phyloP scores from a whole-genome alignment of 2,329 filamentous ascomycete species.

The Chaetomium olivaceum region DNA sequence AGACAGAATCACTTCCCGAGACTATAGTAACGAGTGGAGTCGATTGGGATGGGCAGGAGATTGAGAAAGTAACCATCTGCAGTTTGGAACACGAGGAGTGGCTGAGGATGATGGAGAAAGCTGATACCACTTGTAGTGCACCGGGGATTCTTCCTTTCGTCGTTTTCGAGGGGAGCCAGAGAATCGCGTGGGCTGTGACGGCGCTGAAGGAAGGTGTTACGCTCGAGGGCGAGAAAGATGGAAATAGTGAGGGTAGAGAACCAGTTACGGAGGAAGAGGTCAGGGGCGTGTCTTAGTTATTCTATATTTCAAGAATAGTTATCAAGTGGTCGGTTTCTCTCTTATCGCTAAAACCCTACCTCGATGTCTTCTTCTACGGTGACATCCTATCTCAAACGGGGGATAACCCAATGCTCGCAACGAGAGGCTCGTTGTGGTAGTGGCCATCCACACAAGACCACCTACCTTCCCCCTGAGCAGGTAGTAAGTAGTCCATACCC shows the following conservation, averaged over 20 bases:
- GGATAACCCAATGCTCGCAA: no score
- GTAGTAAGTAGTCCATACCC: no score
- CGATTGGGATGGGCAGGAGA: background rate
- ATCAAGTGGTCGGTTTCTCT: background rate
- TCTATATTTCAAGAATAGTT: background rate
- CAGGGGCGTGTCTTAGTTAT: background rate
- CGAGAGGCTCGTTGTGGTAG: no score
- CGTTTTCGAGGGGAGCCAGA: background rate
- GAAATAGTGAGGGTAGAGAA: background rate
- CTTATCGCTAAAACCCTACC: no score
- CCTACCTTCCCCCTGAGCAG: no score
- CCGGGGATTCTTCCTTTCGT: no score
- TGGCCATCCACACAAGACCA: no score
- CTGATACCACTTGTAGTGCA: background rate
- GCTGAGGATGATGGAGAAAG: background rate
- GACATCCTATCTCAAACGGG: no score
- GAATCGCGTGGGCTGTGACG: background rate
- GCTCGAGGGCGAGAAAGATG: background rate
- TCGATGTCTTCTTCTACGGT: no score
- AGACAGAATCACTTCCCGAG: background rate
- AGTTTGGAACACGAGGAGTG: background rate
- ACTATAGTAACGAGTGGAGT: background rate
- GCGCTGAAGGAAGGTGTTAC: background rate
- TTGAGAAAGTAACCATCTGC: background rate
- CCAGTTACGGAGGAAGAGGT: background rate